phyloP scores from a whole-genome alignment of 2,329 filamentous ascomycete species.

The Boeremia lycopersici region DNA sequence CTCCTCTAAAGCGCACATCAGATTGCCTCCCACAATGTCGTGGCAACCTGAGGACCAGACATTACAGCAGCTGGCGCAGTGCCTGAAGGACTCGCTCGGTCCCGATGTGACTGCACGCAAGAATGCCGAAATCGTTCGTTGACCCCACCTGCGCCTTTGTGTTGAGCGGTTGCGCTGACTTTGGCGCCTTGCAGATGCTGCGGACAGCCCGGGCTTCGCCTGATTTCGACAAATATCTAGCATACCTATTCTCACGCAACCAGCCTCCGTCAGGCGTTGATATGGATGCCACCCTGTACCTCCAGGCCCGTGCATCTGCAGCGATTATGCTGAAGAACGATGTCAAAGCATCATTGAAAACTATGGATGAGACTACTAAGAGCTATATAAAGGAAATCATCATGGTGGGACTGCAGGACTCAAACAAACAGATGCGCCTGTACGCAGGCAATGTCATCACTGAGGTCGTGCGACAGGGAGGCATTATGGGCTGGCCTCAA shows the following conservation, averaged over 20 bases:
- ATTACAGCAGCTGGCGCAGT: constrained; percentile 85
- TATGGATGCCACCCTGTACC: constrained; percentile 67
- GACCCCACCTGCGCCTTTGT: constrained; percentile 15
- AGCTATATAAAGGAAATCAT: constrained; percentile 80
- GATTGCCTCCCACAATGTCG: constrained; percentile 64
- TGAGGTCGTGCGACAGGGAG: constrained; percentile 83
- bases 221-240: constrained; percentile 96
- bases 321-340: constrained; percentile 97
- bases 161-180: constrained; percentile 30
- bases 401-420: constrained; percentile 79
- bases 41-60: constrained; percentile 92
- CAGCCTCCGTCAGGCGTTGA: constrained; percentile 65
- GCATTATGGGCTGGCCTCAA: constrained; percentile 89
- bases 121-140: constrained; percentile 82
- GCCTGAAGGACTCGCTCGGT: constrained; percentile 88
- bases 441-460: constrained; percentile 94
- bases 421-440: constrained; percentile 79
- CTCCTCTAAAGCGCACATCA: constrained; percentile 22
- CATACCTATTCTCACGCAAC: constrained; percentile 81
- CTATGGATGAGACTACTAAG: constrained; percentile 75
- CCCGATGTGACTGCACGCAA: constrained; percentile 81
- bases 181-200: constrained; percentile 72
- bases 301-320: constrained; percentile 81
- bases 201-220: constrained; percentile 84
- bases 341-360: constrained; percentile 75